Base-by-base conservation (phyloP, 768 basidiomycete genomes). In the Suillus hirtellus region DNA sequence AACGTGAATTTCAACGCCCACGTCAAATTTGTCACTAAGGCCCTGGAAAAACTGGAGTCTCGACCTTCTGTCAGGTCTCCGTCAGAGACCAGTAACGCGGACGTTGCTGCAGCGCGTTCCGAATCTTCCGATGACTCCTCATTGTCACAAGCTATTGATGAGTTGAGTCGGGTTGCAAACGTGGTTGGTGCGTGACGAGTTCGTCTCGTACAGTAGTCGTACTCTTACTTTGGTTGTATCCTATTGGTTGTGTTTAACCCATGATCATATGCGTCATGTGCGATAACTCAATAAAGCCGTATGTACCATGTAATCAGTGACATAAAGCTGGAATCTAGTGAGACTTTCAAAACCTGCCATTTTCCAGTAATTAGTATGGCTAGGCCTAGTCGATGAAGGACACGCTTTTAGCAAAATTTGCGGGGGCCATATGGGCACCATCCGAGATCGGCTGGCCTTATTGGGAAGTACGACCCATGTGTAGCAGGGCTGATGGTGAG, bases 21-120 rank as follows among this genome's bases (percentile, higher is more conserved):
- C 67, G 75, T 81, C 35, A 88, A 87, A 71, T 92, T 93, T 68
- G 88, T 92, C 8, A 81, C 83, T 44, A 86, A 86, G 70, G 87
- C 86, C 80, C 77, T 93, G 44, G 82, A 82, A 62, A 84, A 79
- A 66, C 72, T 88, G 58, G 40, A 19, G 34, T n/a, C 52, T 35
- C 52, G n/a, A 65, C 27, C 46, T 27, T 3, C 38, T 38, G 24
- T 10, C 10, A 21, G 62, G 46, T 50, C 38, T 47, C 27, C 4
- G 34, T 7, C 62, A 24, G 40, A 12, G 27, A 37, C 7, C n/a
- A 6, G 10, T 12, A 14, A 44, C 38, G 47, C 40, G 1, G 53
- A 60, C 21, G 35, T 11, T 1, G 59, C 50, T 40, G 44, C n/a
- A 24, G 61, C 56, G 17, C 31, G 46, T 24, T 47, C 65, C 31